phyloP scores from a whole-genome alignment of 345 rosid species.

The Sonneratia alba region DNA sequence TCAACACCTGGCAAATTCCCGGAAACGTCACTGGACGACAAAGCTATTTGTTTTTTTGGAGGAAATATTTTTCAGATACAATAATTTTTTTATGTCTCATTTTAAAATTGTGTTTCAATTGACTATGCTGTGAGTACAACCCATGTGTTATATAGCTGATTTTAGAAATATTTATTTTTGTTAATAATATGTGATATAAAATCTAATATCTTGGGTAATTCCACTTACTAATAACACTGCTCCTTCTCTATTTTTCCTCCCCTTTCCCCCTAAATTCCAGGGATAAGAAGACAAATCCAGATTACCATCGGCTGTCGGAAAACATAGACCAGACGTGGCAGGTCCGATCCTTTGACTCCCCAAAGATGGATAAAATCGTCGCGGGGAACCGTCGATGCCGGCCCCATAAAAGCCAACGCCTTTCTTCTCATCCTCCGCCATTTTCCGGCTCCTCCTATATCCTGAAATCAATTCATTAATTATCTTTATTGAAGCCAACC shows the following conservation, averaged over 20 bases:
- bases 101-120: too few relatives aligned
- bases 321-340: neutral
- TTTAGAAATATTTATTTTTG: too few relatives aligned
- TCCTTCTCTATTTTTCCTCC: neutral
- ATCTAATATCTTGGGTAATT: too few relatives aligned
- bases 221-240: neutral
- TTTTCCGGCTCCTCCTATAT: neutral
- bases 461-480: neutral
- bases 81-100: too few relatives aligned
- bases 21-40: too few relatives aligned
- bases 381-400: neutral
- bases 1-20: too few relatives aligned
- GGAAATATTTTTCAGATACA: too few relatives aligned
- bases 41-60: too few relatives aligned
- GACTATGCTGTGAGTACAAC: too few relatives aligned
- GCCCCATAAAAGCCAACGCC: neutral
- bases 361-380: neutral
- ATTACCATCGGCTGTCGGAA: neutral
- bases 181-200: too few relatives aligned
- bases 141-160: too few relatives aligned
- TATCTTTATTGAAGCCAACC: neutral
- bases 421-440: neutral
- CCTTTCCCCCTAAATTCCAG: neutral
- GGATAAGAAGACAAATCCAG: neutral
- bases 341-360: neutral